Percentiles rank a stretch among this genome's conserved stretches.
phyloP scores from a whole-genome alignment of 2,329 filamentous ascomycete genomes.

The Aspergillus japonicus region DNA sequence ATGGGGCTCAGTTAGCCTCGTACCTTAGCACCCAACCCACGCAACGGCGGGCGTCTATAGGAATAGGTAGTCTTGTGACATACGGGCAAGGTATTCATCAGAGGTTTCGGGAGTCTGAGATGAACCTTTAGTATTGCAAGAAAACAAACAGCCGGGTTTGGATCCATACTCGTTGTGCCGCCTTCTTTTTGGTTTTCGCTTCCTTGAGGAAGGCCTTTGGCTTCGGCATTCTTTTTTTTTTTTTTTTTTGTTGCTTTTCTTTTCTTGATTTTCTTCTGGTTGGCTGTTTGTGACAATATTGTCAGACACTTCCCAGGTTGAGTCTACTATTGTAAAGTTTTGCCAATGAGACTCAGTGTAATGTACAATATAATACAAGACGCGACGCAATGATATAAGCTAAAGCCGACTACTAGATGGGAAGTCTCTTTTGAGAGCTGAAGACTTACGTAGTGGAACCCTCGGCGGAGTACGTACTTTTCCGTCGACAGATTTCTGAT shows the following conservation, averaged over 20 bases:
- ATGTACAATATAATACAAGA: no score
- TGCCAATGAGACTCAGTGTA: no score
- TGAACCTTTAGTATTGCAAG: background rate
- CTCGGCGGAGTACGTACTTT: no score
- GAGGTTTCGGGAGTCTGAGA: slow-evolving; percentile 57
- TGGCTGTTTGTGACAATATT: no score
- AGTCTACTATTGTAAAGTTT: no score
- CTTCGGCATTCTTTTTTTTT: slow-evolving; percentile 37
- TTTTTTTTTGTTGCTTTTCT: background rate
- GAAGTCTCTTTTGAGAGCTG: no score
- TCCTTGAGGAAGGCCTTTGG: slow-evolving; percentile 42
- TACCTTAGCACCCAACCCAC: no score
- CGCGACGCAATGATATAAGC: no score
- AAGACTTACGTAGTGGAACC: no score
- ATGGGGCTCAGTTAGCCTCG: background rate
- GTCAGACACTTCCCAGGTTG: no score
- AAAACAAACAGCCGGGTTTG: background rate
- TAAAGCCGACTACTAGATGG: no score
- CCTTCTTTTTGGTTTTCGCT: slow-evolving; percentile 45
- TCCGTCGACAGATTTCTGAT: no score
- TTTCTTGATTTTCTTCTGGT: background rate
- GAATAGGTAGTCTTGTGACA: slow-evolving; percentile 11
- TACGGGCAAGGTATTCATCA: slow-evolving; percentile 66
- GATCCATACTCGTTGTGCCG: slow-evolving; percentile 36
- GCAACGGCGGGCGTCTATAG: background rate